Base-by-base conservation (phyloP, 2,329 filamentous ascomycete species). In the Penicillium sp. region DNA sequence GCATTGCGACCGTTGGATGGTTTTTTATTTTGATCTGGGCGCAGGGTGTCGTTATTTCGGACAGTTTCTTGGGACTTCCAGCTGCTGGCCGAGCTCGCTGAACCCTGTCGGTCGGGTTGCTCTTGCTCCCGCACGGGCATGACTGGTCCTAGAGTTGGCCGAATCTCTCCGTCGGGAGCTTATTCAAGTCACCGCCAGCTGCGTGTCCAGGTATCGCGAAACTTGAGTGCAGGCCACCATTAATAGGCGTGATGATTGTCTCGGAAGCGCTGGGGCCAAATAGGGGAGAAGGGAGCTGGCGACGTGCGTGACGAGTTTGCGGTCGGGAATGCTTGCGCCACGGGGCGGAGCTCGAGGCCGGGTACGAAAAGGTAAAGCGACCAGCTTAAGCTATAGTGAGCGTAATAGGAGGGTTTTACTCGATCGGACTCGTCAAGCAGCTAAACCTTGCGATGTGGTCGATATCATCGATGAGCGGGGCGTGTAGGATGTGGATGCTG, bases 31-130 rank as follows among this genome's bases (percentile, higher is more conserved):
- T 60, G 68, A 34, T 63, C 63, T 35, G 55, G 59, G 28, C 58
- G 65, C 45, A 66, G 63, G 25, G 37, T 66, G 50, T 65, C 69
- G 50, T 63, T 64, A 28, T 73, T 72, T 56, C 66, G 76, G 34
- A 79, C 66, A 2, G 75, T 79, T 52, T 78, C 76, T 55, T 79
- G 74, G 25, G 77, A 78, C 37, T 70, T 65, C 65, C 71, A 74
- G 65, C 75, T 78, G 53, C 71, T 71, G 49, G 69, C 67, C 50
- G 77, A 76, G 67, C 73, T 76, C 57, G 73, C 74, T n/a, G 77
- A 78, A 57, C 74, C 76, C 66, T 77, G 73, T 51, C 76, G 66
- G 64, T 74, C 70, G 31, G 69, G 61, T 60, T 66, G 66, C 48
- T 75, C 71, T 50, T 70, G 69, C 57, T 74, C 72, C 51, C 67